These are phyloP conservation scores for Auriscalpium orientale DNA, from an alignment of 768 basidiomycete species.

Conservation along the genomic window DNA sequence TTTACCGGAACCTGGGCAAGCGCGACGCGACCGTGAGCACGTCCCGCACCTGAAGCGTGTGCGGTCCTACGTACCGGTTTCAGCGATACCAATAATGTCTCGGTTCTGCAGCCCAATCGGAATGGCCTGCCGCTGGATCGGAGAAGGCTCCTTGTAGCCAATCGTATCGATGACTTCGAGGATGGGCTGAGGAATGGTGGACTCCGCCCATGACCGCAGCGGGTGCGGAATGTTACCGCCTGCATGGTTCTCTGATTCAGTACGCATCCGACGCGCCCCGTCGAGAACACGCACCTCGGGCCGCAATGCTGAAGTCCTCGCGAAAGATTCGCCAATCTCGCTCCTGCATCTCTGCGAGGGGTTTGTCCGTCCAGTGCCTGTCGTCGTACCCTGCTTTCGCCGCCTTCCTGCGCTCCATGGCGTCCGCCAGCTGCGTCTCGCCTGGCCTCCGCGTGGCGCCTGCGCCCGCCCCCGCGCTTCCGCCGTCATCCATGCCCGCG, in stretches of 20 bases:
- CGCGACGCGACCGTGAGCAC: no score
- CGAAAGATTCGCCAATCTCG: conserved; percentile 99
- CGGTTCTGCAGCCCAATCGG: conserved; percentile 97
- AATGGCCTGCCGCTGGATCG: conserved; percentile 97
- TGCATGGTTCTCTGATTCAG: conserved; percentile 21
- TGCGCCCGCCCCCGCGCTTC: conserved; percentile 21
- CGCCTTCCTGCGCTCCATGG: conserved; percentile 76
- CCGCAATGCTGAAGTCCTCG: conserved; percentile 95
- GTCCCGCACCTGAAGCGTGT: background rate
- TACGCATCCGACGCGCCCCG: conserved; percentile 1
- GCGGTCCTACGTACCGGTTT: conserved; percentile 63
- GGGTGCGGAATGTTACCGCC: conserved; percentile 94
- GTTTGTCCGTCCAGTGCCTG: conserved; percentile 96
- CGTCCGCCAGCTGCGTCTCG: conserved; percentile 59
- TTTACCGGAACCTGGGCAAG: conserved; percentile 82
- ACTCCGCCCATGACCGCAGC: conserved; percentile 87
- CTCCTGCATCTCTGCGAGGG: conserved; percentile 88
- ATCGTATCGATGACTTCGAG: conserved; percentile 81
- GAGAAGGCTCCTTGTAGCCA: conserved; percentile 94
- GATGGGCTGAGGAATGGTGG: conserved; percentile 69
- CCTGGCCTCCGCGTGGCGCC: conserved; percentile 28
- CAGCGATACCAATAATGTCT: conserved; percentile 97
- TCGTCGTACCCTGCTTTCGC: conserved; percentile 82
- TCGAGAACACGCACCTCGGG: conserved; percentile 54
- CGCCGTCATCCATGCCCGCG: conserved; percentile 79